These are phyloP conservation scores for Aleurites moluccanus DNA, from an alignment of 441 rosid species.

Conservation along the genomic window DNA sequence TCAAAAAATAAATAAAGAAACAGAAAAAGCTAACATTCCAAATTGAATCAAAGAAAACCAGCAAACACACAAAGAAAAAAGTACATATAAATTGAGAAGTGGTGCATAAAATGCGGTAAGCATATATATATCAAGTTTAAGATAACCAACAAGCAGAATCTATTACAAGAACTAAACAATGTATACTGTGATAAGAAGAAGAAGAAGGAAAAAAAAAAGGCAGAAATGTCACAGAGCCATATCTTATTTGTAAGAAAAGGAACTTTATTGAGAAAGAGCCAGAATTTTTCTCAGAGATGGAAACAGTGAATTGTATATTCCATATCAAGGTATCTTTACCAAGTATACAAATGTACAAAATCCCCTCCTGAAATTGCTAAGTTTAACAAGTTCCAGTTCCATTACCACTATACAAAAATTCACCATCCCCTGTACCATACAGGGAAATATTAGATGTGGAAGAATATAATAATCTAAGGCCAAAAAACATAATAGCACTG, in stretches of 20 bases:
- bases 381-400: slow-evolving; percentile 14
- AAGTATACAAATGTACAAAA: not conserved
- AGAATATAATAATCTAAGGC: not conserved
- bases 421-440: not conserved
- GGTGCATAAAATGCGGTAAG: not conserved
- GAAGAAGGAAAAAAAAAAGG: not conserved
- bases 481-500: not conserved
- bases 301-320: not conserved
- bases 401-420: not conserved
- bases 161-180: not conserved
- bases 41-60: slow-evolving; percentile 10
- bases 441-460: slow-evolving; percentile 1
- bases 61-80: not conserved
- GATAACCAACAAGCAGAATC: not conserved
- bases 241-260: not conserved
- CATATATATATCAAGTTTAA: not conserved
- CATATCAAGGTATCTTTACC: not conserved
- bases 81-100: not conserved
- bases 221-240: not conserved
- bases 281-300: not conserved
- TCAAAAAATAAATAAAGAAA: not conserved
- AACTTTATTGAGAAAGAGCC: not conserved
- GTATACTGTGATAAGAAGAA: not conserved
- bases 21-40: not conserved
- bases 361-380: not conserved